Evolutionary conservation across 768 basidiomycete genomes (phyloP).

Genomic region (Cystobasidium onofrii): DNA sequence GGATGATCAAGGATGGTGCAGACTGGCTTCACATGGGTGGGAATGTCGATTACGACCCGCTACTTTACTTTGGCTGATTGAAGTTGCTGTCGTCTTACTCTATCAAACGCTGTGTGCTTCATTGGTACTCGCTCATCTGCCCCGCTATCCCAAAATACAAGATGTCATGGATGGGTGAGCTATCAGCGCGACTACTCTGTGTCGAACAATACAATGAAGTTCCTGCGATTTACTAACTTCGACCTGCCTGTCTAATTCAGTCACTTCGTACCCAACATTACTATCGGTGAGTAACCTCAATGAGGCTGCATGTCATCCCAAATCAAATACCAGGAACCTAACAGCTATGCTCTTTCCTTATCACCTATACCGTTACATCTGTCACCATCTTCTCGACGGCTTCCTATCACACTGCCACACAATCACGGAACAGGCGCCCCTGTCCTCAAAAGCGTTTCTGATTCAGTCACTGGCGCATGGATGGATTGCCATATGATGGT

Average conservation of each 20-base stretch:
- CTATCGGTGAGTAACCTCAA: slow-evolving; percentile 62
- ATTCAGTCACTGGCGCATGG: slow-evolving; percentile 84
- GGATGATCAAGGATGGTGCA: slow-evolving; percentile 88
- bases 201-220: not conserved
- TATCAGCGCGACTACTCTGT: not conserved
- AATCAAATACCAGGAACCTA: no score
- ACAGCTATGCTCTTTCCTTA: no score
- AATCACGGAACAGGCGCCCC: slow-evolving; percentile 47
- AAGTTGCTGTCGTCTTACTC: not conserved
- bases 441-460: slow-evolving; percentile 71
- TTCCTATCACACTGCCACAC: not conserved
- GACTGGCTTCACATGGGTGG: slow-evolving; percentile 98
- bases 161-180: slow-evolving; percentile 95
- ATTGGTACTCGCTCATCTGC: not conserved
- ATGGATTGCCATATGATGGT: slow-evolving; percentile 99
- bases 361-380: no score
- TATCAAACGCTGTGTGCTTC: not conserved
- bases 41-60: no score
- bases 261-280: slow-evolving; percentile 97
- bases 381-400: not conserved
- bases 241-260: slow-evolving; percentile 49
- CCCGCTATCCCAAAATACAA: slow-evolving; percentile 44
- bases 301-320: no score
- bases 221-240: not conserved
- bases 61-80: no score